Conservation (phyloP, 345 rosid genomes). For the Angophora floribunda region DNA sequence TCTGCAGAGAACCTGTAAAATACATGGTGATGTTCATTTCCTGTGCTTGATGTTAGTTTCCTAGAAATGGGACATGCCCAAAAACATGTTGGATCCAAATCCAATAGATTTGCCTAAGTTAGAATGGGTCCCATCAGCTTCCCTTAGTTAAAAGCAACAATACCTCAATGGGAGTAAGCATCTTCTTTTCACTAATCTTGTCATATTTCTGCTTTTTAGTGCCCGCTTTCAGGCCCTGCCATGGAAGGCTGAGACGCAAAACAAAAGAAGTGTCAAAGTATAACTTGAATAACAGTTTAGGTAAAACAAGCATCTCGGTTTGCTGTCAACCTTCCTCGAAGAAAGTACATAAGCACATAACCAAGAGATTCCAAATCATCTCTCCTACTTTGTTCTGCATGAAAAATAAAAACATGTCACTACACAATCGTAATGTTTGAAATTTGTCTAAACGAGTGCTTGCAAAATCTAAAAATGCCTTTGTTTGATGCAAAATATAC, state of each 20-base stretch:
- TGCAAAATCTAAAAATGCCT: not conserved
- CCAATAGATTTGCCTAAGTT: not conserved
- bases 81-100: not conserved
- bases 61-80: not conserved
- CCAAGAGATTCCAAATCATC: slow-evolving; percentile 99
- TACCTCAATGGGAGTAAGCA: slow-evolving; percentile 91
- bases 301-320: not conserved
- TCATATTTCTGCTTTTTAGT: slow-evolving; percentile 98
- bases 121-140: not conserved
- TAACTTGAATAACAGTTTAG: not conserved
- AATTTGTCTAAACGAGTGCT: not conserved
- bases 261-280: not conserved
- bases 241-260: slow-evolving; percentile 65
- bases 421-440: not conserved
- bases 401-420: not conserved
- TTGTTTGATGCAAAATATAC: not conserved
- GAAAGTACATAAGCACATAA: slow-evolving; percentile 94
- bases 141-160: not conserved
- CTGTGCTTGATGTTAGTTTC: not conserved
- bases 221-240: slow-evolving; percentile 96
- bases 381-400: slow-evolving; percentile 96
- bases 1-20: slow-evolving; percentile 74
- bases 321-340: slow-evolving; percentile 77
- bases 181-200: slow-evolving; percentile 94
- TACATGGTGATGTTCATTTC: not conserved